A percentile compares a stretch with the other conserved stretches of the same genome.
phyloP scores from a whole-genome alignment of 495 filamentous ascomycete genomes.

The Aspergillus carlsbadensis region DNA sequence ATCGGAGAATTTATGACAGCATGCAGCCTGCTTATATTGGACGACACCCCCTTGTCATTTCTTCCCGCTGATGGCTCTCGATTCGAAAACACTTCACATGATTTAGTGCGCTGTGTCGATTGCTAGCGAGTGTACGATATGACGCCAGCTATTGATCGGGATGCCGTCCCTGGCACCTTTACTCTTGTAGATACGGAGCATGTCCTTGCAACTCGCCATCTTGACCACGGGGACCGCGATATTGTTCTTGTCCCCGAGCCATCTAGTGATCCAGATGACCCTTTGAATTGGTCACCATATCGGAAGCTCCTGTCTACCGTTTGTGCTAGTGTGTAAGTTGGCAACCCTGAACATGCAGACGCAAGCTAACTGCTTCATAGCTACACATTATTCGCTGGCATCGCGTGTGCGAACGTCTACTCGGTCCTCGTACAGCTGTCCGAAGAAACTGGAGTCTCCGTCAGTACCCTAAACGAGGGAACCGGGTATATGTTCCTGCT shows the following conservation, averaged over 20 bases:
- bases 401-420: conserved; percentile 59
- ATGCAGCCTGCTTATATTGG: neutral
- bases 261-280: conserved; percentile 58
- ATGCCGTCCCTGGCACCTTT: conserved; percentile 53
- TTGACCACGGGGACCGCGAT: conserved; percentile 40
- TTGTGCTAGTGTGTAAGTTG: conserved; percentile 44
- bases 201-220: conserved; percentile 43
- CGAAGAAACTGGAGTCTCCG: conserved; percentile 52
- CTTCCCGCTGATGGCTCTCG: neutral
- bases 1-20: neutral
- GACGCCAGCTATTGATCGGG: conserved; percentile 37
- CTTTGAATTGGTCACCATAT: conserved; percentile 58
- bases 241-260: conserved; percentile 61
- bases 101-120: neutral
- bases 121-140: conserved; percentile 16
- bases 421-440: conserved; percentile 60
- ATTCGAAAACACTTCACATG: neutral
- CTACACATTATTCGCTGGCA: conserved; percentile 62
- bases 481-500: conserved; percentile 65
- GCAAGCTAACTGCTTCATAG: conserved; percentile 18
- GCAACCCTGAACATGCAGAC: neutral
- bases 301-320: conserved; percentile 54
- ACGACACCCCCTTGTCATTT: neutral
- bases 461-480: conserved; percentile 55
- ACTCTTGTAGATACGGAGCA: conserved; percentile 54